Evolutionary conservation across 2,329 filamentous ascomycete species (phyloP), one percentile per base, ranked within the genome.

Genomic region (Monascus ruber): DNA sequence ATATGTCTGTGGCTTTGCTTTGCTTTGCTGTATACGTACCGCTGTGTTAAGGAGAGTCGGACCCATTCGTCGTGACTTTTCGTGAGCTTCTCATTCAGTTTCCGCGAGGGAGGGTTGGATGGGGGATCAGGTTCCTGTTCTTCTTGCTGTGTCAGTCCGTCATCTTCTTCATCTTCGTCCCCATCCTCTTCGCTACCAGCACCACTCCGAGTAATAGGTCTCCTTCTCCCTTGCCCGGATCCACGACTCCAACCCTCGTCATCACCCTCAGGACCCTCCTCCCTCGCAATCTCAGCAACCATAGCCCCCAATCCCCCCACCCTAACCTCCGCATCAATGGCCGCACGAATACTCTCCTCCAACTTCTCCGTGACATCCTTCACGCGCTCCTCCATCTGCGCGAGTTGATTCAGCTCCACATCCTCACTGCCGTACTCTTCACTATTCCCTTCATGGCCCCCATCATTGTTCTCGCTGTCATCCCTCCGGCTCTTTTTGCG

Each of bases 241-340:
- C 17, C 17, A 17, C 17, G 17, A 17, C 17, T 17, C 17, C 2
- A 17, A 29, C 47, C 53, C 56, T 47, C 45, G 48, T 51, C 57
- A 51, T 44, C 52, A 44, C 43, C 53, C 11, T 45, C 34, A 6
- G 51, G 62, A 45, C 48, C 46, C 2, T 56, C 52, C n/a, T 64
- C 68, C 43, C 35, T 55, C 42, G 49, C 60, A 47, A 77, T 50
- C 42, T 63, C 61, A 3, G 53, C 48, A 4, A 79, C 44, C 2
- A 64, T 59, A 8, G 65, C 61, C 26, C 62, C 60, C 34, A 76
- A 52, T 4, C 56, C 52, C 39, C 66, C 56, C 9, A 74, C 54
- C 42, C 64, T 68, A 6, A 68, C 60, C 41, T 71, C 64, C 6
- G 66, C 65, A 56, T 83, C 79, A 42, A 83, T 72, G 36, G 76